Conservation (phyloP, 2,329 filamentous ascomycete genomes). For the Lachnellula cervina region DNA sequence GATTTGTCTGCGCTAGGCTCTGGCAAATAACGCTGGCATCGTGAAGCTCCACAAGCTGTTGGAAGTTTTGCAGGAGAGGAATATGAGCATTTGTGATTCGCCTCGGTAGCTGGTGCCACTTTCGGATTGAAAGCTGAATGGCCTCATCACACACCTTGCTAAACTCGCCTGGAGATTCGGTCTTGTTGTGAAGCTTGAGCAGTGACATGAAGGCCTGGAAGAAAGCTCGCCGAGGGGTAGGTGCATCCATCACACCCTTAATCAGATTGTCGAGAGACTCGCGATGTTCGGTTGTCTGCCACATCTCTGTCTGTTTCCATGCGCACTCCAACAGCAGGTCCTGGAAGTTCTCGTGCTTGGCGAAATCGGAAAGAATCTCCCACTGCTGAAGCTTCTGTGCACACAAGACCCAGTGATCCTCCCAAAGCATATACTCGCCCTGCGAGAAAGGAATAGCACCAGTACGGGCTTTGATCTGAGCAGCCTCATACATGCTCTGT, state of each 20-base stretch:
- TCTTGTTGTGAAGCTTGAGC: slow-evolving; percentile 87
- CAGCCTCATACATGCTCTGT: slow-evolving; percentile 91
- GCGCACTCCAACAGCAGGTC: slow-evolving; percentile 92
- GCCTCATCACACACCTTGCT: slow-evolving; percentile 90
- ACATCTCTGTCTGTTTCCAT: slow-evolving; percentile 94
- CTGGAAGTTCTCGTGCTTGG: slow-evolving; percentile 98
- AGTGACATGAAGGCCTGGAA: slow-evolving; percentile 98
- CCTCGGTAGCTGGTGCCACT: slow-evolving; percentile 97
- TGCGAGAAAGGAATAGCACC: slow-evolving; percentile 95
- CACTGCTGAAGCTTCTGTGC: slow-evolving; percentile 98
- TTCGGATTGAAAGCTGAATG: slow-evolving; percentile 92
- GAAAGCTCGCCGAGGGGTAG: slow-evolving; percentile 88
- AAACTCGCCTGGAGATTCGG: slow-evolving; percentile 76
- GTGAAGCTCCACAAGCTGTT: slow-evolving; percentile 93
- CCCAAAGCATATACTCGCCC: slow-evolving; percentile 98
- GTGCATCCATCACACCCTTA: slow-evolving; percentile 95
- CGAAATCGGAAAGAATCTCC: slow-evolving; percentile 96
- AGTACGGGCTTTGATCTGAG: slow-evolving; percentile 94
- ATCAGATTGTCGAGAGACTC: slow-evolving; percentile 90
- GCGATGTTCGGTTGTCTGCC: slow-evolving; percentile 79
- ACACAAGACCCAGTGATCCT: slow-evolving; percentile 97
- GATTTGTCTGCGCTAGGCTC: slow-evolving; percentile 80
- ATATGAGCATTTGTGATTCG: slow-evolving; percentile 93
- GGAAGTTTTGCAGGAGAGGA: slow-evolving; percentile 92
- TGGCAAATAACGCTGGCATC: slow-evolving; percentile 96